Percentiles rank a stretch among this genome's conserved stretches.
Conservation (phyloP, 208 protist species). For the Acanthamoeba castellanii region DNA sequence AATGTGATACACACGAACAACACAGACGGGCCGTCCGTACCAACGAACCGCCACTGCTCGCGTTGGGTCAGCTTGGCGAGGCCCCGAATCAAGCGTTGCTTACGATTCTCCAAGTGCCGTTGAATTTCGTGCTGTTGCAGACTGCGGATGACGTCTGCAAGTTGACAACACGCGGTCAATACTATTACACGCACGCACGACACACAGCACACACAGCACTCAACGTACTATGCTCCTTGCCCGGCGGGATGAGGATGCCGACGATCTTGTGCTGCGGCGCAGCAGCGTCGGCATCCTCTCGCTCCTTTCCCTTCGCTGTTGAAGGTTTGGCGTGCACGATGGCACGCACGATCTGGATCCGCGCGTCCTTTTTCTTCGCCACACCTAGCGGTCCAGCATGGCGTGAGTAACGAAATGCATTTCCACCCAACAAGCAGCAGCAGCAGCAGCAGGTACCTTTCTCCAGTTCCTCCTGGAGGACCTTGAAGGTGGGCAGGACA, state of each 20-base stretch:
- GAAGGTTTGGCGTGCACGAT: background rate
- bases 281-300: background rate
- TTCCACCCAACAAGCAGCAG: too few species aligned
- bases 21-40: background rate
- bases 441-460: background rate
- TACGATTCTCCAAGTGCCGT: background rate
- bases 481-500: constrained; percentile 46
- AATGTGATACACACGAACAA: background rate
- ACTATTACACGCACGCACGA: too few species aligned
- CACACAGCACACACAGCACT: background rate
- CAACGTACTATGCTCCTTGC: background rate
- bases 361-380: background rate
- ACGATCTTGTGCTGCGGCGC: constrained; percentile 1
- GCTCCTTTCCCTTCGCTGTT: background rate
- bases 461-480: constrained; percentile 24
- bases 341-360: constrained; percentile 21
- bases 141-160: background rate
- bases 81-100: background rate
- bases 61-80: background rate
- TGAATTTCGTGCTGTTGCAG: constrained; percentile 1
- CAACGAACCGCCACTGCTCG: background rate
- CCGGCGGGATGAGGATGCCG: constrained; percentile 29
- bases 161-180: too few species aligned
- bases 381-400: background rate
- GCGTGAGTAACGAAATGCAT: too few species aligned